These are phyloP conservation scores for Pachysolen tannophilus DNA, from an alignment of 805 yeast species.

Conservation along the genomic window DNA sequence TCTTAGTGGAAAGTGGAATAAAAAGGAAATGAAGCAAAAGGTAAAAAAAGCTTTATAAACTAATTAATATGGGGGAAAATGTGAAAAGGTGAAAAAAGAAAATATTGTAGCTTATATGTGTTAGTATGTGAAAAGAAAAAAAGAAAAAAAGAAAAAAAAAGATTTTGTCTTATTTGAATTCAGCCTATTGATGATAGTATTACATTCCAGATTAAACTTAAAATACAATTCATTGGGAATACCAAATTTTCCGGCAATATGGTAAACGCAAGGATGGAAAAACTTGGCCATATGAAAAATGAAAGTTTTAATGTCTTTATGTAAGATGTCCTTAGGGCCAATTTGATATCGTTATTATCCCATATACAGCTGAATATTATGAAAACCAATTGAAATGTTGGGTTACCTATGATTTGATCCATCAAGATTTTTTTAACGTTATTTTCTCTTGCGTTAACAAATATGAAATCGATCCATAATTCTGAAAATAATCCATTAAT, in stretches of 20 bases:
- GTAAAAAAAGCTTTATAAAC: too few species aligned
- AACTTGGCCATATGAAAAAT: slow-evolving; percentile 53
- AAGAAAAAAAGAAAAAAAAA: background rate
- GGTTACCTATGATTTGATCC: slow-evolving; percentile 51
- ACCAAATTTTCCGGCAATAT: slow-evolving; percentile 40
- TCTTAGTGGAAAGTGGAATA: too few species aligned
- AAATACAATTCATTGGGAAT: slow-evolving; percentile 52
- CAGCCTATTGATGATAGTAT: slow-evolving; percentile 28
- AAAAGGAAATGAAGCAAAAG: too few species aligned
- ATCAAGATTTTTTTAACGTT: slow-evolving; percentile 31
- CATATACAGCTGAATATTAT: slow-evolving; percentile 41
- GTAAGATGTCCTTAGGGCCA: slow-evolving; percentile 29
- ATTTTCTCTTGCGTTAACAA: slow-evolving; percentile 29
- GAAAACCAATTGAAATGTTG: slow-evolving; percentile 45
- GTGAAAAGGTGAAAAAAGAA: too few species aligned
- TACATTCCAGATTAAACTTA: slow-evolving; percentile 49
- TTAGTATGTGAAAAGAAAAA: too few species aligned
- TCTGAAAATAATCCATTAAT: slow-evolving; percentile 41
- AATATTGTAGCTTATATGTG: too few species aligned
- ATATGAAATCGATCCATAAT: slow-evolving; percentile 42
- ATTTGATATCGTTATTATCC: slow-evolving; percentile 36
- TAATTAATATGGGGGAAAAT: too few species aligned
- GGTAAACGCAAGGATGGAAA: slow-evolving; percentile 42
- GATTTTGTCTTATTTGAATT: background rate
- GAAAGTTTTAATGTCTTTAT: slow-evolving; percentile 42